Base-by-base conservation (phyloP, 1,139 yeast species). In the Kluyveromyces sp. region DNA sequence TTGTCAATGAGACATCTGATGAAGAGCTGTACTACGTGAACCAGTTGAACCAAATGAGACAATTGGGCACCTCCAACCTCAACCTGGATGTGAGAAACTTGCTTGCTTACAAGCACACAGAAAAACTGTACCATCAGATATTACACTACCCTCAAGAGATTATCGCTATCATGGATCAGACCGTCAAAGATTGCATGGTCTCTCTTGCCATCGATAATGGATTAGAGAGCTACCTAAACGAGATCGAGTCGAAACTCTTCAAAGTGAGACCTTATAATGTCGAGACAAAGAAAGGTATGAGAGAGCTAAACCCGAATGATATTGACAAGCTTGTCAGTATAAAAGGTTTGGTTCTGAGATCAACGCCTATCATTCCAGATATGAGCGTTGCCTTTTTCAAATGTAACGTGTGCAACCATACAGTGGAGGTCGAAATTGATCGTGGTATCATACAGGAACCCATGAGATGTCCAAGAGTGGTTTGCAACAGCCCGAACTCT, bases 371-470 rank as follows among this genome's bases (percentile, higher is more conserved):
- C 41, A 87, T 92, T 42, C 99, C 99, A 12, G 99, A 92, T 63
- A 92, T 94, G 98, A 88, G 88, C 61, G 88, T 84, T 42, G 97
- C 98, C 0, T 92, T 89, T 60, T 94, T 92, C 76, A 85, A 82
- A 66, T 92, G 99, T 69, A 83, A 79, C 51, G 95, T 94, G 19
- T 92, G 99, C 69, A 94, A 86, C 55, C 97, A 92, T 63, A 84
- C 96, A 0, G 78, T 83, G 39, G 86, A 85, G 0, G 95, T 89
- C 16, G 95, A 87, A 60, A 87, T 92, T 54, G 97, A 92, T 64
- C 74, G 97, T 50, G 98, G 98, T 42, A 81, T 85, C 13, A 92
- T 92, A 49, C 82, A 88, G 43, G 99, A 92, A 65, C 98, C 98
- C 11, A 75, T 89, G 0, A 75, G 79, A 56, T 92, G 99, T 68